Evolutionary conservation across 495 filamentous ascomycete species (phyloP).

Genomic region (Aspergillus cavernicola): DNA sequence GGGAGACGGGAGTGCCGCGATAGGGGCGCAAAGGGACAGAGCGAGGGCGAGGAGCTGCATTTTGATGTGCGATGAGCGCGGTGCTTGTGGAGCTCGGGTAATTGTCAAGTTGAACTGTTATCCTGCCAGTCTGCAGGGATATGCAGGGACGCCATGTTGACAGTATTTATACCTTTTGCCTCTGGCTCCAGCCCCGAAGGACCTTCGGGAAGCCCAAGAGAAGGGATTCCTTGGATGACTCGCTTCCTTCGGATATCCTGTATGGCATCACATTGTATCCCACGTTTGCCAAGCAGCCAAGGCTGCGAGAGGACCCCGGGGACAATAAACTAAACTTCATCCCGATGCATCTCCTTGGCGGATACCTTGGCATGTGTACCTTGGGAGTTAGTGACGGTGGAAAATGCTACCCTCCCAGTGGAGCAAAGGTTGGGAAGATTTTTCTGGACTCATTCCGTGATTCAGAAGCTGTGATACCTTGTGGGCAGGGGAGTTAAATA

Average conservation of each 20-base stretch:
- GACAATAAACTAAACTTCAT: background rate
- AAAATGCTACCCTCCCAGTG: conserved; percentile 3
- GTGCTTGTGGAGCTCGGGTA: background rate
- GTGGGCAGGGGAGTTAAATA: conserved; percentile 6
- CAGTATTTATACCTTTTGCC: conserved; percentile 7
- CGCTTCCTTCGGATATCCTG: background rate
- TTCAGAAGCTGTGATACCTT: conserved; percentile 3
- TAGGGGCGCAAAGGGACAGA: conserved; percentile 6
- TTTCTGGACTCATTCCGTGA: background rate
- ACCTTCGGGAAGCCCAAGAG: conserved; percentile 1
- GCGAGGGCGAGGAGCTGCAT: conserved; percentile 11
- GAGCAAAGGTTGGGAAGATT: background rate
- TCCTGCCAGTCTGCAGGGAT: conserved; percentile 5
- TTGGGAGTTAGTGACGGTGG: conserved; percentile 13
- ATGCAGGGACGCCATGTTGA: background rate
- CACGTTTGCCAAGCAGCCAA: conserved; percentile 10
- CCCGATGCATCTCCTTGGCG: conserved; percentile 2
- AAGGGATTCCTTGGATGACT: background rate
- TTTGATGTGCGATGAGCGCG: background rate
- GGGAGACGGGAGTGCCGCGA: background rate
- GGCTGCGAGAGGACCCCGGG: conserved; percentile 9
- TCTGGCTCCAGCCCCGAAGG: background rate
- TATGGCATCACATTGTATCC: conserved; percentile 1
- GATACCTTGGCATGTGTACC: conserved; percentile 12
- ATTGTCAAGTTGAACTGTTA: background rate